Evolutionary conservation across 345 rosid genomes (phyloP).

Genomic region (Dimocarpus longan): DNA sequence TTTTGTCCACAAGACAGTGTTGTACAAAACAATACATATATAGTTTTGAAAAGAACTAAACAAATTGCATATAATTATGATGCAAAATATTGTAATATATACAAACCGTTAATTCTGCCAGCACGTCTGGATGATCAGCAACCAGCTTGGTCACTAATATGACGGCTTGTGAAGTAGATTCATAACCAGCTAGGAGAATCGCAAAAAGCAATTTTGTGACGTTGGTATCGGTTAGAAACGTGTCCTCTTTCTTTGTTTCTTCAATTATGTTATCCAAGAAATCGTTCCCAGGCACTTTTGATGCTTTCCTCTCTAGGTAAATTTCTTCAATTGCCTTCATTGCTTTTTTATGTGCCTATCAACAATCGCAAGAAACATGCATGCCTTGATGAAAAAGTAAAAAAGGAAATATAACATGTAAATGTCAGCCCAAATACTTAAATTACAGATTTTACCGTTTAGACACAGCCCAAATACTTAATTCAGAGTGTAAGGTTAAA

Average conservation of each 20-base stretch:
- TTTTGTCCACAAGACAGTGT: no score
- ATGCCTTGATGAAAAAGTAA: no score
- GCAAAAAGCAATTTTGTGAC: slow-evolving; percentile 19
- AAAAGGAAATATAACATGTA: no score
- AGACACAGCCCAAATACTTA: no score
- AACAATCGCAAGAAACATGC: not conserved
- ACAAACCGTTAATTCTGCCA: slow-evolving; percentile 16
- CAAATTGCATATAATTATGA: not conserved
- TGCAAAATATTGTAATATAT: not conserved
- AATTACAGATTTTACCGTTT: no score
- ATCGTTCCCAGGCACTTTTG: slow-evolving; percentile 14
- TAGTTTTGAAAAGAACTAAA: not conserved
- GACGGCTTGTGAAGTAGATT: slow-evolving; percentile 16
- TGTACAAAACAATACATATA: no score
- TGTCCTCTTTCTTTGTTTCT: slow-evolving; percentile 19
- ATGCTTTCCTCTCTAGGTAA: slow-evolving; percentile 20
- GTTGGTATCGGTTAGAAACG: slow-evolving; percentile 7
- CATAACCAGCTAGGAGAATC: slow-evolving; percentile 25
- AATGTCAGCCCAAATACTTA: no score
- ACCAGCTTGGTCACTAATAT: slow-evolving; percentile 9
- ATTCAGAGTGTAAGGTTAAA: no score
- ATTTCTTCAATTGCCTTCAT: slow-evolving; percentile 13
- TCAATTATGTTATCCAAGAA: slow-evolving; percentile 30
- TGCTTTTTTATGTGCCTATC: slow-evolving; percentile 23
- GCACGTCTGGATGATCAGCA: slow-evolving; percentile 21